These are phyloP conservation scores for Linderniella brevidens DNA, from an alignment of 257 asterid genomes.

Conservation along the genomic window DNA sequence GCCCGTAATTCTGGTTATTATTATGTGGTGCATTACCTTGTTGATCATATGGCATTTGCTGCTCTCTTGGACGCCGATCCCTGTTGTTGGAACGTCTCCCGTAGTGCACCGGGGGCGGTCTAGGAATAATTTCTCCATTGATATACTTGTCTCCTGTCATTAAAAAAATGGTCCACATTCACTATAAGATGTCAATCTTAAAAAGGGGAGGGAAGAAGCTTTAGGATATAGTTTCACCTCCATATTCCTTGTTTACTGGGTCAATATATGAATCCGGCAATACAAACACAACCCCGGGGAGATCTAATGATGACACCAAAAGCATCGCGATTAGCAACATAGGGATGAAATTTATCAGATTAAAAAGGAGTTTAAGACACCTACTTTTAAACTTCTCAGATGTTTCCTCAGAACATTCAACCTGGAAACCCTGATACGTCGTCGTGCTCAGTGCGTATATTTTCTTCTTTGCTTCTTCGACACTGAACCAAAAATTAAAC, in stretches of 20 bases:
- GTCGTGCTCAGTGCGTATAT: conserved; percentile 87
- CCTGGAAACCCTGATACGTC: conserved; percentile 80
- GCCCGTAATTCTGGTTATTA: conserved; percentile 13
- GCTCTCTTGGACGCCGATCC: conserved; percentile 27
- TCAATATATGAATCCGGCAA: conserved; percentile 93
- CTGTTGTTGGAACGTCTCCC: conserved; percentile 20
- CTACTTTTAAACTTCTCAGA: conserved; percentile 74
- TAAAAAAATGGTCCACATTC: neutral
- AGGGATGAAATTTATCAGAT: conserved; percentile 3
- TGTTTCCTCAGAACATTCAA: conserved; percentile 60
- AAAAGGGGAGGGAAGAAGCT: neutral
- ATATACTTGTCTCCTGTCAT: conserved; percentile 79
- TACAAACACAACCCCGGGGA: conserved; percentile 70
- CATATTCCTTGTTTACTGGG: conserved; percentile 78
- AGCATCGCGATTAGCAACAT: conserved; percentile 9
- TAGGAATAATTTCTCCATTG: conserved; percentile 69
- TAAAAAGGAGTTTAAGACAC: conserved; percentile 7
- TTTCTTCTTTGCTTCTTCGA: conserved; percentile 90
- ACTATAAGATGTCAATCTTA: neutral
- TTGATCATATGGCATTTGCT: conserved; percentile 8
- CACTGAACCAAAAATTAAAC: conserved; percentile 23
- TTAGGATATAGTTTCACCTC: conserved; percentile 38
- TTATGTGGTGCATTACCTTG: conserved; percentile 10
- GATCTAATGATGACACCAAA: conserved; percentile 23
- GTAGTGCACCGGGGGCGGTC: conserved; percentile 72